Percentiles rank a stretch among this genome's conserved stretches.
These are phyloP conservation scores for Huntiella decipiens DNA, from an alignment of 2,329 filamentous ascomycete species.

Conservation along the genomic window DNA sequence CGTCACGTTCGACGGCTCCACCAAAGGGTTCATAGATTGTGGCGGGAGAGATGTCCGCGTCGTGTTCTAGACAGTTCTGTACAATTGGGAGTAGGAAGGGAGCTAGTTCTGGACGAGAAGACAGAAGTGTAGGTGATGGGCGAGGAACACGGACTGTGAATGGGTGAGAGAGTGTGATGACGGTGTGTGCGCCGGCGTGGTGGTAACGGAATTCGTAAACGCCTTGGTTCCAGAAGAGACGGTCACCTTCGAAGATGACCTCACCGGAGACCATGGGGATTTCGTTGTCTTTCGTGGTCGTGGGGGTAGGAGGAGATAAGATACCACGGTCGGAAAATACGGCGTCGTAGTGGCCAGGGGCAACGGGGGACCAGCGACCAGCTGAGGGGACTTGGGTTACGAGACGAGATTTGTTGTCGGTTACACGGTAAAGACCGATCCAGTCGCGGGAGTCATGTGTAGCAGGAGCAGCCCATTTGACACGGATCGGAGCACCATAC, in stretches of 20 bases:
- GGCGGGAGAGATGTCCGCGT: constrained; percentile 75
- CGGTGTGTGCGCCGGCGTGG: constrained; percentile 77
- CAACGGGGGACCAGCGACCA: constrained; percentile 76
- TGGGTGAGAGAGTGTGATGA: constrained; percentile 82
- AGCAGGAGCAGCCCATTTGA: constrained; percentile 75
- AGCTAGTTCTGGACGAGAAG: constrained; percentile 43
- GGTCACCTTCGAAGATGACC: constrained; percentile 76
- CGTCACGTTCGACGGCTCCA: constrained; percentile 63
- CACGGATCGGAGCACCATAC: constrained; percentile 76
- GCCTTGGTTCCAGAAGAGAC: constrained; percentile 91
- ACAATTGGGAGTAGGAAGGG: constrained; percentile 62
- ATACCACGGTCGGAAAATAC: constrained; percentile 60
- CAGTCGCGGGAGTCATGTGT: constrained; percentile 85
- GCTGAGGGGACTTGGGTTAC: constrained; percentile 68
- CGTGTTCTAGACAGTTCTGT: constrained; percentile 79
- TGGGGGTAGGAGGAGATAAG: constrained; percentile 43
- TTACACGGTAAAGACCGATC: constrained; percentile 91
- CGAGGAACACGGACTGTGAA: constrained; percentile 76
- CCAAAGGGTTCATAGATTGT: constrained; percentile 70
- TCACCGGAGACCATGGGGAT: constrained; percentile 48
- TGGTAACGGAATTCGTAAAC: constrained; percentile 96
- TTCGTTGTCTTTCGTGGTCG: constrained; percentile 19
- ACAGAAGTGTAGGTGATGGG: not conserved
- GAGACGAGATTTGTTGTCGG: constrained; percentile 76
- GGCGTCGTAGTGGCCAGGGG: constrained; percentile 56